Conservation (phyloP, 2,329 filamentous ascomycete species). For the Xylariaceae sp. region DNA sequence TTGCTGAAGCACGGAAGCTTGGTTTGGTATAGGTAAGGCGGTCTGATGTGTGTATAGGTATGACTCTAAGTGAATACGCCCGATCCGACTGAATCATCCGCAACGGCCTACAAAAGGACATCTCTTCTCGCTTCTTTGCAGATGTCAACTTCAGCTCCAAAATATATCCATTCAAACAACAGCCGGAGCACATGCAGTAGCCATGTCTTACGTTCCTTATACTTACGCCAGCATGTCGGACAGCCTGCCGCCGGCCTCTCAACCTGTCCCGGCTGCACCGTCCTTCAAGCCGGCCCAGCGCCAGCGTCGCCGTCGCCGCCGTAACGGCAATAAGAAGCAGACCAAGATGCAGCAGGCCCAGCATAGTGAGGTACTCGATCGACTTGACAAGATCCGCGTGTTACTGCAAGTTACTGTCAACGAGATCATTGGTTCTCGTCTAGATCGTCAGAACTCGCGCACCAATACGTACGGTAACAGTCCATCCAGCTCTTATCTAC, state of each 20-base stretch:
- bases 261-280: neutral
- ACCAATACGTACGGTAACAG: neutral
- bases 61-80: neutral
- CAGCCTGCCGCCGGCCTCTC: neutral
- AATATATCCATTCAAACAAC: neutral
- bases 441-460: neutral
- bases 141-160: neutral
- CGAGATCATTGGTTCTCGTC: neutral
- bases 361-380: constrained; percentile 1
- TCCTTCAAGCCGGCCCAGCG: neutral
- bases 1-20: neutral
- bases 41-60: neutral
- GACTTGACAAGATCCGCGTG: constrained; percentile 3
- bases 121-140: neutral
- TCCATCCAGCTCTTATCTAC: neutral
- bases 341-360: neutral
- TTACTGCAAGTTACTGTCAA: neutral
- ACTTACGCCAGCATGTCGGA: neutral
- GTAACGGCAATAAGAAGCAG: neutral
- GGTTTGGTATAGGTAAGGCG: neutral
- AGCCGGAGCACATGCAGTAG: neutral
- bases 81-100: neutral
- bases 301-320: constrained; percentile 1
- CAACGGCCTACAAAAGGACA: neutral
- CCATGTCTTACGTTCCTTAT: neutral